phyloP scores from a whole-genome alignment of 257 asterid genomes.

The Leonotis leonurus region DNA sequence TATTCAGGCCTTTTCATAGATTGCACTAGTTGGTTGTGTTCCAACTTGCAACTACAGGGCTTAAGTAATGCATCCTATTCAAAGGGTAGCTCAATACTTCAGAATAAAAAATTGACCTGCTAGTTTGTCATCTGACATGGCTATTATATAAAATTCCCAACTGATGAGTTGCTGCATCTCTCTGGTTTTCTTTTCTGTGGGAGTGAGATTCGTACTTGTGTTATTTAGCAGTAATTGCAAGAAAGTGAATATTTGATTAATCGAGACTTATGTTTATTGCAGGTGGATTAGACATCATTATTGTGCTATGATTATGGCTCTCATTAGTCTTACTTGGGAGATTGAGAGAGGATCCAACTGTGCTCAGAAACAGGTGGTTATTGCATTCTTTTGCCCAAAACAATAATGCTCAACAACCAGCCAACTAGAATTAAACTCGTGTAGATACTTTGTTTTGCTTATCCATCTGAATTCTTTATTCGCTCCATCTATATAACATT shows the following conservation, averaged over 20 bases:
- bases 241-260: neutral
- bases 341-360: slow-evolving; percentile 77
- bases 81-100: neutral
- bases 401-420: neutral
- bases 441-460: neutral
- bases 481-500: neutral
- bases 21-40: neutral
- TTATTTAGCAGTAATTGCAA: neutral
- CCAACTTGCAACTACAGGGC: too few relatives aligned
- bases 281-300: slow-evolving; percentile 99
- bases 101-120: neutral
- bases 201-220: neutral
- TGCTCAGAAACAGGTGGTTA: slow-evolving; percentile 73
- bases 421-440: too few relatives aligned
- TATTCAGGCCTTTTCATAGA: neutral
- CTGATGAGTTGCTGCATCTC: too few relatives aligned
- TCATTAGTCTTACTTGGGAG: slow-evolving; percentile 98
- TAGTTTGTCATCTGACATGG: neutral
- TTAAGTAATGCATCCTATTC: neutral
- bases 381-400: neutral
- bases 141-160: neutral
- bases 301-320: slow-evolving; percentile 91
- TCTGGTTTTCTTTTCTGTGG: neutral
- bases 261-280: slow-evolving; percentile 23
- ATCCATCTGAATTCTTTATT: neutral